phyloP scores from a whole-genome alignment of 2,329 filamentous ascomycete genomes.

The Cladosporium sp. region DNA sequence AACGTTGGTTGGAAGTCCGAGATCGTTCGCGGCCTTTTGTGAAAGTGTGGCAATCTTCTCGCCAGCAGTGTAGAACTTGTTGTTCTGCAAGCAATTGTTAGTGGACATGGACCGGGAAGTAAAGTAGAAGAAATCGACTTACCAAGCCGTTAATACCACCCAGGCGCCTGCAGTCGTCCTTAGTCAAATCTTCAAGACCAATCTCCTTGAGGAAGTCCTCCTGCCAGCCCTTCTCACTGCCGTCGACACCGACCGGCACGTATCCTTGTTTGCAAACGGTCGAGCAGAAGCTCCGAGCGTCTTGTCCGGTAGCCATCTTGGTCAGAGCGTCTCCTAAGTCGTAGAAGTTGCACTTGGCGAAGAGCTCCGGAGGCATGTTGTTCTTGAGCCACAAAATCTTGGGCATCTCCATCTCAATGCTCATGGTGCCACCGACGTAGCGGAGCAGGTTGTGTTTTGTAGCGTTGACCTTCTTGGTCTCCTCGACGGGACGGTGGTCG shows the following conservation, averaged over 20 bases:
- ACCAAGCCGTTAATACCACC: slow-evolving; percentile 95
- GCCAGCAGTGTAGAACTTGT: slow-evolving; percentile 85
- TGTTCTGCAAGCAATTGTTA: slow-evolving; percentile 67
- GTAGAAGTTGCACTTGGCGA: slow-evolving; percentile 94
- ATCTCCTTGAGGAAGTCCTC: slow-evolving; percentile 88
- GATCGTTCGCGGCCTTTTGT: slow-evolving; percentile 76
- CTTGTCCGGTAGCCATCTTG: slow-evolving; percentile 88
- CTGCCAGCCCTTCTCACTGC: slow-evolving; percentile 97
- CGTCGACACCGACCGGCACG: slow-evolving; percentile 94
- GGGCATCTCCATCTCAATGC: slow-evolving; percentile 98
- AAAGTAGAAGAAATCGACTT: slow-evolving; percentile 39
- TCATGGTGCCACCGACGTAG: slow-evolving; percentile 98
- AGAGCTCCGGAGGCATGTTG: slow-evolving; percentile 90
- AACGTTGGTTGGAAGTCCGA: slow-evolving; percentile 83
- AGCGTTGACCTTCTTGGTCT: slow-evolving; percentile 90
- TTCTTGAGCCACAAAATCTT: slow-evolving; percentile 99
- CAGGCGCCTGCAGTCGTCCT: slow-evolving; percentile 89
- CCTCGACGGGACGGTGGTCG: slow-evolving; percentile 86
- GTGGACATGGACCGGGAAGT: slow-evolving; percentile 23
- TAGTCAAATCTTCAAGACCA: slow-evolving; percentile 71
- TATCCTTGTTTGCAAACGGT: slow-evolving; percentile 97
- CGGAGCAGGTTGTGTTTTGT: slow-evolving; percentile 90
- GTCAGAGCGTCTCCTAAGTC: slow-evolving; percentile 91
- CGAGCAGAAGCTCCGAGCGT: slow-evolving; percentile 91
- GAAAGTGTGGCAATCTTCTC: slow-evolving; percentile 85